These are phyloP conservation scores for Dujonia santamariae DNA, from an alignment of 1,139 yeast species.

Conservation along the genomic window DNA sequence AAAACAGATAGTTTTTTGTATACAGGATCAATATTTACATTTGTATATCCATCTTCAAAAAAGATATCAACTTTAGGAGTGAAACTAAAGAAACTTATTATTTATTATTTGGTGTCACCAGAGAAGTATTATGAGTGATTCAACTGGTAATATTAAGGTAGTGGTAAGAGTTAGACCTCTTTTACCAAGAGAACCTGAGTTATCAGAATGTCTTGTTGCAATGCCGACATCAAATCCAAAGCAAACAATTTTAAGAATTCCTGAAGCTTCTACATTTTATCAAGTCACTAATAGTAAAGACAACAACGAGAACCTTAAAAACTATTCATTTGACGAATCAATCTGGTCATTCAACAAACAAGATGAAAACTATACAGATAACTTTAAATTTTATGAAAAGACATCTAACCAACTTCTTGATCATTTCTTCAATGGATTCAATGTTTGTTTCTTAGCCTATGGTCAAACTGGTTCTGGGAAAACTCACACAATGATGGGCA, in stretches of 20 bases:
- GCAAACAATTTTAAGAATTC: slow-evolving; percentile 20
- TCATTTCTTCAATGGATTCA: slow-evolving; percentile 66
- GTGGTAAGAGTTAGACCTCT: slow-evolving; percentile 8
- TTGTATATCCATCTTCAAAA: neutral
- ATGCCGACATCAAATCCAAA: slow-evolving; percentile 28
- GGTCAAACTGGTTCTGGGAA: slow-evolving; percentile 80
- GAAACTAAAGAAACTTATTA: too few species aligned
- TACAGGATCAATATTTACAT: slow-evolving; percentile 5
- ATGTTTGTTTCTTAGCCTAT: slow-evolving; percentile 72
- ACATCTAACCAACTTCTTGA: slow-evolving; percentile 59
- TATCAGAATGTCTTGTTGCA: slow-evolving; percentile 20
- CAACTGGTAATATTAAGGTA: slow-evolving; percentile 7
- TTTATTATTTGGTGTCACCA: neutral
- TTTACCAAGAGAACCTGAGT: slow-evolving; percentile 4
- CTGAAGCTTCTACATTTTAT: slow-evolving; percentile 18
- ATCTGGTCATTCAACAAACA: slow-evolving; percentile 51
- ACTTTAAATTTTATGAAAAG: slow-evolving; percentile 45
- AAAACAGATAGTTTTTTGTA: too few species aligned
- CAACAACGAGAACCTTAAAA: slow-evolving; percentile 5
- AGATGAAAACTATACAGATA: slow-evolving; percentile 41
- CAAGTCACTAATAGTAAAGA: slow-evolving; percentile 12
- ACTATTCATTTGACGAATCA: slow-evolving; percentile 49
- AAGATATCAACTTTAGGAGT: too few species aligned
- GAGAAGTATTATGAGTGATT: neutral
- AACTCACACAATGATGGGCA: slow-evolving; percentile 74